These are phyloP conservation scores for Metschnikowia baotianmanensis DNA, from an alignment of 805 yeast species.

Conservation along the genomic window DNA sequence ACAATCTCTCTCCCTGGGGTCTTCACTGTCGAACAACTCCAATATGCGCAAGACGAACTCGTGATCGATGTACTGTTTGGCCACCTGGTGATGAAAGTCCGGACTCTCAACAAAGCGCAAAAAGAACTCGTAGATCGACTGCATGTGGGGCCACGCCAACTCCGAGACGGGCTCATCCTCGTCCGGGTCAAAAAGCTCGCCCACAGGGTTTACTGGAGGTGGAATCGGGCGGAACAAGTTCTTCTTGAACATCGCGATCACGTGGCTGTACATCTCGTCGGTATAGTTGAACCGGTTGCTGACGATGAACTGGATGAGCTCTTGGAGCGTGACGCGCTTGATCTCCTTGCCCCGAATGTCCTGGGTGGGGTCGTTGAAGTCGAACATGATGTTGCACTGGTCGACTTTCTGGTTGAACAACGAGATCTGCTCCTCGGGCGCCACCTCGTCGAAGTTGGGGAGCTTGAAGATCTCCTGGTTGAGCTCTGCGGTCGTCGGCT, in stretches of 20 bases:
- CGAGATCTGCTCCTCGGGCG: conserved; percentile 71
- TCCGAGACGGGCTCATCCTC: conserved; percentile 98
- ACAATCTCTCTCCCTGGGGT: conserved; percentile 93
- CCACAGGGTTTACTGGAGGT: conserved; percentile 96
- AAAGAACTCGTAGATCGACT: conserved; percentile 91
- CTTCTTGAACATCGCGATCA: conserved; percentile 82
- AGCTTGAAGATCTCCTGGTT: conserved; percentile 59
- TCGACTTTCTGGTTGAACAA: conserved; percentile 85
- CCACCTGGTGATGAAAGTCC: conserved; percentile 89
- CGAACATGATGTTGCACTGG: conserved; percentile 93
- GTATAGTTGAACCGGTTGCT: conserved; percentile 81
- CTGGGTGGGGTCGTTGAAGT: conserved; percentile 88
- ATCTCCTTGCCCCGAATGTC: conserved; percentile 92
- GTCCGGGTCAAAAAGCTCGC: conserved; percentile 95
- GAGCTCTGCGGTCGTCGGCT: conserved; percentile 52
- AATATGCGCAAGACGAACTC: conserved; percentile 75
- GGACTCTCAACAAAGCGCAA: conserved; percentile 90
- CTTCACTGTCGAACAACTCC: conserved; percentile 93
- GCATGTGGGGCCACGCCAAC: conserved; percentile 99
- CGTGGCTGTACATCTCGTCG: conserved; percentile 85
- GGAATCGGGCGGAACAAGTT: conserved; percentile 95
- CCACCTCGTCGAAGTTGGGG: conserved; percentile 85
- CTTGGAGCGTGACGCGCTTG: conserved; percentile 82
- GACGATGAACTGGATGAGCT: conserved; percentile 82
- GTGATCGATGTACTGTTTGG: conserved; percentile 92